Evolutionary conservation across 139 green algal species (phyloP), one percentile per base, ranked within the genome.

Genomic region (Chlamydomonas incerta): DNA sequence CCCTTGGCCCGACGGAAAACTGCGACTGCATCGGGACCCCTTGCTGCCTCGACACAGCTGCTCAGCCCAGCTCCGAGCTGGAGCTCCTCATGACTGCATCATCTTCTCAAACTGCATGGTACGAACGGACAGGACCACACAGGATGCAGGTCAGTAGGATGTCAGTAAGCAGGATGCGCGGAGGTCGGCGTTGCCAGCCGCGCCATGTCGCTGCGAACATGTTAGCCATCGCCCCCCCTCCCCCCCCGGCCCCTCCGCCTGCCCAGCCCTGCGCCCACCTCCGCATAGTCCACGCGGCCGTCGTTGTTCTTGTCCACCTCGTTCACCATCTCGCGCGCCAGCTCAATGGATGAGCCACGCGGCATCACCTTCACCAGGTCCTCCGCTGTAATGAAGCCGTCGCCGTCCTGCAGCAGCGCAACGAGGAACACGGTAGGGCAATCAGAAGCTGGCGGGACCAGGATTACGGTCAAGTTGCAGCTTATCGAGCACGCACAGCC

Each of bases 301-400:
- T 92, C 87, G 15, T 74, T 87, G 72, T 92, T 82, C 47, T 84
- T 74, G 74, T 94, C 91, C 57, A 92, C 89, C 72, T 94, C 91
- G 13, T 87, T 76, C 28, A 94, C 87, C 87, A 94, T 92, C 20
- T 87, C 72, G 2, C 79, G 83, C 18, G 91, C 91, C 31, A 94
- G 73, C 67, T 91, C 89, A 37, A 91, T 93, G 1, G 77, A 88
- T 1, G 80, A 87, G 20, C 89, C 89, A 9, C 89, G 81, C 21
- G 87, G 81, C 87, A 90, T 87, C 10, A 90, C 86, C 86, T 91
- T 89, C 3, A 91, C 89, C 37, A 94, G 74, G 80, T 94, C 91
- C 69, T 91, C 85, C 23, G 90, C 87, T 26, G 80, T 92, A 65
- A 94, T 94, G 74, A 91, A 94, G 18, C 91, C 91, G 41, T 94